Base-by-base conservation (phyloP, 345 rosid species). In the Combretum micranthum region DNA sequence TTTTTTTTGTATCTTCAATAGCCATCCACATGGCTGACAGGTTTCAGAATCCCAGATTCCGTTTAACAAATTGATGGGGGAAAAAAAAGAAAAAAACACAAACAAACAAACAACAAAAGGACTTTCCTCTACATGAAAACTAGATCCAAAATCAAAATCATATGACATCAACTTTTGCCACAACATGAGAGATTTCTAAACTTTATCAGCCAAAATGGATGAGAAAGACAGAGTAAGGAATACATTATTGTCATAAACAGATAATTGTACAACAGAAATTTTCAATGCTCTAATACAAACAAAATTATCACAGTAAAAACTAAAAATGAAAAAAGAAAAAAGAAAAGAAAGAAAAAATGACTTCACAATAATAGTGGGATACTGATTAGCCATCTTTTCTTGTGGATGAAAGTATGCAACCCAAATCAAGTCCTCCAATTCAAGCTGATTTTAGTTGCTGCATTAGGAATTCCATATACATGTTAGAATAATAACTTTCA, bases 391-490 rank as follows among this genome's bases (percentile, higher is more conserved):
- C 59, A 11, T 51, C 55, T 48, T 47, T 52, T 53, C 22, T 49
- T 52, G 52, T 32, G 7, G 39, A 32, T 32, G 39, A 32, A 32
- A 32, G 9, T 32, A 32, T 32, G 39, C 10, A 32, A 32, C 39
- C 39, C 7, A n/a, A n/a, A 32, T 32, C 10, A 32, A 11, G 2
- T 4, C 39, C 37, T 42, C 61, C 44, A 23, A 61, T 77, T 78
- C 73, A 83, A 47, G 83, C 72, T 60, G 83, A 69, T 56, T 83
- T 83, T 73, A 18, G 57, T 74, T 80, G 82, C 84, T 83, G 84
- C 66, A 66, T 53, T 25, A 44, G 17, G 12, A 69, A 68, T 60
- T 19, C 52, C 52, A 53, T 20, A 50, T 44, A 13, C 44, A 23
- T 16, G 14, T 4, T 2, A 14, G 18, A 52, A 32, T 4, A 11